These are phyloP conservation scores for Vitis cinerea DNA, from an alignment of 164 flowering plant species.

Conservation along the genomic window DNA sequence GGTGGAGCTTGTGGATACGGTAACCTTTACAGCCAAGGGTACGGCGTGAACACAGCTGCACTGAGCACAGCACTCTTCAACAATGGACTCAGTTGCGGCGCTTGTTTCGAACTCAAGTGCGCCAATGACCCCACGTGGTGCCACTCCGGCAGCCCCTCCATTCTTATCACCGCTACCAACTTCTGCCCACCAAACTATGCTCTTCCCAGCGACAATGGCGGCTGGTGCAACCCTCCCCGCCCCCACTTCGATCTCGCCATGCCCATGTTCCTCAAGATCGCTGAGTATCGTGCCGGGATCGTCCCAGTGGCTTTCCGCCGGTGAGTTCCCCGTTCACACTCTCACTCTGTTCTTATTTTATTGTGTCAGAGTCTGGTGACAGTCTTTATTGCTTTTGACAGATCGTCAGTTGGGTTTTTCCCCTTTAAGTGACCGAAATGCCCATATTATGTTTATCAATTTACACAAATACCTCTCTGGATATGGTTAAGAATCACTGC, in stretches of 20 bases:
- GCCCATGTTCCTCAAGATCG: conserved; percentile 66
- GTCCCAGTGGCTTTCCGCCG: conserved; percentile 65
- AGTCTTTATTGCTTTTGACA: too few relatives aligned
- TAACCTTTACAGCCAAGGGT: conserved; percentile 57
- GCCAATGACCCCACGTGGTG: conserved; percentile 45
- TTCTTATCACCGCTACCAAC: conserved; percentile 55
- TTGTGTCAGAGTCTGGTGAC: too few relatives aligned
- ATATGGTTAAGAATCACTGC: neutral
- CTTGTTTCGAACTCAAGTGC: conserved; percentile 60
- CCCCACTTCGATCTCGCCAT: conserved; percentile 65
- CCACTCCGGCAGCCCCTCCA: conserved; percentile 49
- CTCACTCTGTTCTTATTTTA: neutral
- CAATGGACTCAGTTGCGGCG: conserved; percentile 58
- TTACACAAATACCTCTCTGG: neutral
- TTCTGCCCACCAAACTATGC: conserved; percentile 62
- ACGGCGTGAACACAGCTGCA: conserved; percentile 57
- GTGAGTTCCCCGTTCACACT: conserved; percentile 15
- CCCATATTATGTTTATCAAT: neutral
- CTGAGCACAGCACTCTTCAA: conserved; percentile 61
- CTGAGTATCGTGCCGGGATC: conserved; percentile 59
- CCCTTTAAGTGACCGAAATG: neutral
- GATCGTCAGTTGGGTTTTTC: too few relatives aligned
- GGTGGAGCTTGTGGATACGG: conserved; percentile 71
- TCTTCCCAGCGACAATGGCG: conserved; percentile 50
- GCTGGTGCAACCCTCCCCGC: conserved; percentile 79